Evolutionary conservation across 768 basidiomycete genomes (phyloP), one percentile per base, ranked within the genome.

Genomic region (Termitomyces sp.): DNA sequence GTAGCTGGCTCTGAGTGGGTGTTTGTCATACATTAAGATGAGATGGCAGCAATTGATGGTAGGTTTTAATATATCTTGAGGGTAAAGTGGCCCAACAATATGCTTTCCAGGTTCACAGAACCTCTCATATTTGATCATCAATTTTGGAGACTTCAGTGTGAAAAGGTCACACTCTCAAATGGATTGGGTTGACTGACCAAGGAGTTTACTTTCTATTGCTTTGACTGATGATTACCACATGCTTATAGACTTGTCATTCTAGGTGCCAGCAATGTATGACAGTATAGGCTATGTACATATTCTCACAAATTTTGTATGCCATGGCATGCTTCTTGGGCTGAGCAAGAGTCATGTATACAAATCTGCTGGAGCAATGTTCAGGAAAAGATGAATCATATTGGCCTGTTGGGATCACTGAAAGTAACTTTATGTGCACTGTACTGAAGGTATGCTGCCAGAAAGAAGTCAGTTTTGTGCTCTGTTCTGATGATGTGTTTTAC

Each of bases 381-480:
- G 94, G 94, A 34, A 96, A 96, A 69, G 87, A 96, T 56, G 96
- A 98, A 73, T 88, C 87, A 2, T 98, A 98, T 71, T 99, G 97
- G 97, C 92, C 94, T 4, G 90, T 98, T 55, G 95, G 94, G 0
- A 79, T 96, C 40, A 83, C 84, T 0, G 85, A 83, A 38, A 86
- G 82, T 57, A 86, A 82, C 46, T 84, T 97, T 64, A 88, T 93
- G 79, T 97, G 96, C 1, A 1, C 1, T 25, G 25, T 25, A 25
- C 25, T 25, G 25, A 25, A 25, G 25, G 25, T 25, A 25, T 25
- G 25, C 25, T 25, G 25, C 25, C 25, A 25, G 25, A 25, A 1
- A 25, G 25, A 25, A 25, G 25, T 25, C 25, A 25, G 25, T 1
- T 25, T 25, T 25, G 25, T 25, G 25, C 25, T 25, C 25, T 25